Conservation (phyloP, 2,329 filamentous ascomycete genomes). For the Sporothrix variecibatus region DNA sequence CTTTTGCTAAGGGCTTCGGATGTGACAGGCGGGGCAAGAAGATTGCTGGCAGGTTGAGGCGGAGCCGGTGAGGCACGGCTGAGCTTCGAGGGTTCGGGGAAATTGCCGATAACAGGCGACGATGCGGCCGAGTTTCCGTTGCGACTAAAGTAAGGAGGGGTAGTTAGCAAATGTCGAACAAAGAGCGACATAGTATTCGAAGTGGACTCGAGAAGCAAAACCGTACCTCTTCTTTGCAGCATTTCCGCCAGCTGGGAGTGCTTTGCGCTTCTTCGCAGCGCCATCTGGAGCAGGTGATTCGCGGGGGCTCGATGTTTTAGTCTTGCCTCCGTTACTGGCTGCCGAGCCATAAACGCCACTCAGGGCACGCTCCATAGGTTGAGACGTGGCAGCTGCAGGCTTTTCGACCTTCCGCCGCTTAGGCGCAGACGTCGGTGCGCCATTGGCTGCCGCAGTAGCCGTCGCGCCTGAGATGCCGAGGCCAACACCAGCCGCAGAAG, state of each 20-base stretch:
- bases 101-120: slow-evolving; percentile 71
- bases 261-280: slow-evolving; percentile 71
- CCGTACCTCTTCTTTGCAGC: slow-evolving; percentile 75
- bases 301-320: slow-evolving; percentile 64
- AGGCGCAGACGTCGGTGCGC: slow-evolving; percentile 48
- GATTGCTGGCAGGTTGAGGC: not conserved
- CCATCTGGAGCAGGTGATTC: slow-evolving; percentile 68
- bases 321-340: slow-evolving; percentile 51
- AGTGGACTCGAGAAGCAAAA: too few species aligned
- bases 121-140: slow-evolving; percentile 64
- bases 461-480: slow-evolving; percentile 64
- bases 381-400: slow-evolving; percentile 46
- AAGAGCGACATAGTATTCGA: slow-evolving; percentile 37
- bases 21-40: not conserved
- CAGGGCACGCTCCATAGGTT: slow-evolving; percentile 67
- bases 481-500: slow-evolving; percentile 48
- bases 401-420: slow-evolving; percentile 86
- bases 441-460: slow-evolving; percentile 48
- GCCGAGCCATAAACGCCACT: slow-evolving; percentile 54
- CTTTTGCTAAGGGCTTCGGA: slow-evolving; percentile 11
- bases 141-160: slow-evolving; percentile 32
- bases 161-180: not conserved
- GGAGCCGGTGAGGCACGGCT: slow-evolving; percentile 61
- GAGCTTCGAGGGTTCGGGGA: slow-evolving; percentile 60
- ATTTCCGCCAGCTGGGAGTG: slow-evolving; percentile 63